Base-by-base conservation (phyloP, 768 basidiomycete species). In the Rhodosporidiobolus odoratus region DNA sequence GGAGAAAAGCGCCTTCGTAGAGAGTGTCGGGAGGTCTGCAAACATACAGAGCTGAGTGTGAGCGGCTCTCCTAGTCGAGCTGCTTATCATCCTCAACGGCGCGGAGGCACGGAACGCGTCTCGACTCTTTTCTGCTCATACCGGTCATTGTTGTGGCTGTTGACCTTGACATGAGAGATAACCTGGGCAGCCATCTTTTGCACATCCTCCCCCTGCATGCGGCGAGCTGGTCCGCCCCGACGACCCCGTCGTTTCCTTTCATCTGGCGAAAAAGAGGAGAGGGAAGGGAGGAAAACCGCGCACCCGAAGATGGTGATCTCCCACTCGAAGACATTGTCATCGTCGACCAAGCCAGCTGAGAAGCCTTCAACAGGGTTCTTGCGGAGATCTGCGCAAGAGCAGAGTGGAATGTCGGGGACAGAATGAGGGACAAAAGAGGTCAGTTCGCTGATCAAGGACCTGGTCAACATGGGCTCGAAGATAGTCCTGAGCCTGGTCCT, bases 1-100 rank as follows among this genome's bases (percentile, higher is more conserved):
- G 93, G 82, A 95, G 89, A 80, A 98, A 91, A 13, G 91, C 96
- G 69, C 95, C 96, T 81, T 99, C 95, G 78, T 97, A 98, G 50
- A 96, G 82, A 23, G 94, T 95, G 79, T 97, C 94, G 41, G 88
- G 85, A 40, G 95, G 92, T 16, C 94, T 96, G 79, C 37, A 41
- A 35, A 9, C 48, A 21, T 30, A n/a, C n/a, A n/a, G n/a, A n/a
- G n/a, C n/a, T n/a, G n/a, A n/a, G n/a, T n/a, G n/a, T n/a, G n/a
- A n/a, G n/a, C n/a, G n/a, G n/a, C n/a, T n/a, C n/a, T n/a, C n/a
- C n/a, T n/a, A n/a, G n/a, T n/a, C n/a, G n/a, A n/a, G n/a, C n/a
- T n/a, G n/a, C n/a, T n/a, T n/a, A n/a, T n/a, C n/a, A n/a, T n/a
- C n/a, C n/a, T n/a, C n/a, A n/a, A n/a, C n/a, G n/a, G n/a, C n/a